A percentile compares a stretch with the other conserved stretches of the same genome.
Conservation (phyloP, 805 yeast genomes). For the Lipomyces mesembrius region DNA sequence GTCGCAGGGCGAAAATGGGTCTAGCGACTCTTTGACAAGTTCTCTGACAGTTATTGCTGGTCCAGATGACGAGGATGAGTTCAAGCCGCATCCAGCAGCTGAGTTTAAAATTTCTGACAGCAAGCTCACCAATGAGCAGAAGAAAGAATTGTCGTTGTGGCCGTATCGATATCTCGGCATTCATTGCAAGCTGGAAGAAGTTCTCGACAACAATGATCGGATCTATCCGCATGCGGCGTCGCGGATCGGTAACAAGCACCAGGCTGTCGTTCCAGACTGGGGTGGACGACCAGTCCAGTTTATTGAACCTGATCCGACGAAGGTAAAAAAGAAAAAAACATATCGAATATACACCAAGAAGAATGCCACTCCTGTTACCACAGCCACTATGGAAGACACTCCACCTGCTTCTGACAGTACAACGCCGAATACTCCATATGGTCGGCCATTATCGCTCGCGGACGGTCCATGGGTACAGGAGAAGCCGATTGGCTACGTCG, state of each 20-base stretch:
- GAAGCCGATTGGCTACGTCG: conserved; percentile 78
- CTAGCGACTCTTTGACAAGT: background rate
- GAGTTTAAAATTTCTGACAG: conserved; percentile 41
- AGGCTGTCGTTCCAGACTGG: conserved; percentile 64
- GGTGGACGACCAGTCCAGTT: conserved; percentile 67
- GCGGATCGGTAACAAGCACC: conserved; percentile 73
- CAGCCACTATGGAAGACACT: conserved; percentile 3
- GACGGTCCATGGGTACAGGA: conserved; percentile 77
- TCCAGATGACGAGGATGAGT: conserved; percentile 24
- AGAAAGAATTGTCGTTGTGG: conserved; percentile 55
- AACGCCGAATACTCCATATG: conserved; percentile 40
- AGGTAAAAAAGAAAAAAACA: conserved; percentile 42
- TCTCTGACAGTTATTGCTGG: background rate
- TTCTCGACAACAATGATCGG: conserved; percentile 73
- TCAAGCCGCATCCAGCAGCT: conserved; percentile 17
- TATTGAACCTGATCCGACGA: conserved; percentile 36
- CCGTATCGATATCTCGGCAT: conserved; percentile 77
- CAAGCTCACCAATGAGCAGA: conserved; percentile 41
- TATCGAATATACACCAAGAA: conserved; percentile 31
- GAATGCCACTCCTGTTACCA: background rate
- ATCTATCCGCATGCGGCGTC: conserved; percentile 83
- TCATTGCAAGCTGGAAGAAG: conserved; percentile 75
- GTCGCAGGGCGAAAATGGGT: conserved; percentile 11
- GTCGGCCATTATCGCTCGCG: conserved; percentile 4
- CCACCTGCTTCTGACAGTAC: conserved; percentile 3